A percentile compares a stretch with the other conserved stretches of the same genome.
Evolutionary conservation across 129 eudicot genomes (phyloP).

Genomic region (sunflower (Helianthus annuus)): DNA sequence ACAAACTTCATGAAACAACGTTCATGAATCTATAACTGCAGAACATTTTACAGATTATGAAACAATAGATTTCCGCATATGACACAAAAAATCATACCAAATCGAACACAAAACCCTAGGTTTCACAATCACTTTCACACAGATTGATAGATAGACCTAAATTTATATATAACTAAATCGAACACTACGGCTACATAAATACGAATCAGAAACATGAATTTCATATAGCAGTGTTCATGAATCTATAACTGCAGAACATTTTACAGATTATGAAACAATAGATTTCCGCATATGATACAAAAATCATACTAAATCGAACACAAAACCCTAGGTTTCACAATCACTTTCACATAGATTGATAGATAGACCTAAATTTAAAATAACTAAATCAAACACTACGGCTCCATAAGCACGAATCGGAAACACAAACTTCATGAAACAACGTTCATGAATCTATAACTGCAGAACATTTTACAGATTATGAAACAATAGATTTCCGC

Average conservation of each 20-base stretch:
- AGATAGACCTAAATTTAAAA: not conserved
- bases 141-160: not conserved
- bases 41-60: constrained; percentile 18
- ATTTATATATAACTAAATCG: not conserved
- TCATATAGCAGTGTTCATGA: not conserved
- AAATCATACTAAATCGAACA: not conserved
- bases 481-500: not conserved
- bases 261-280: constrained; percentile 12
- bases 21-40: constrained; percentile 3
- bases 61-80: not conserved
- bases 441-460: constrained; percentile 1
- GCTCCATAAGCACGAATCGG: constrained; percentile 5
- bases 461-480: constrained; percentile 16
- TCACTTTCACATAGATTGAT: not conserved
- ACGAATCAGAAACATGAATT: not conserved
- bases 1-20: too few species aligned
- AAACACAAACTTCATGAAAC: not conserved
- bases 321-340: constrained; percentile 26
- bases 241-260: constrained; percentile 1
- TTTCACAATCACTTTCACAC: constrained; percentile 17
- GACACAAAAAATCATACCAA: not conserved
- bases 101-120: constrained; percentile 23
- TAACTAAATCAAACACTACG: constrained; percentile 5
- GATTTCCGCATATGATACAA: not conserved
- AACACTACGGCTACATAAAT: constrained; percentile 9